A percentile compares a stretch with the other conserved stretches of the same genome.
Conservation (phyloP, 1,284 basidiomycete genomes). For the Hortiboletus rubellus region DNA sequence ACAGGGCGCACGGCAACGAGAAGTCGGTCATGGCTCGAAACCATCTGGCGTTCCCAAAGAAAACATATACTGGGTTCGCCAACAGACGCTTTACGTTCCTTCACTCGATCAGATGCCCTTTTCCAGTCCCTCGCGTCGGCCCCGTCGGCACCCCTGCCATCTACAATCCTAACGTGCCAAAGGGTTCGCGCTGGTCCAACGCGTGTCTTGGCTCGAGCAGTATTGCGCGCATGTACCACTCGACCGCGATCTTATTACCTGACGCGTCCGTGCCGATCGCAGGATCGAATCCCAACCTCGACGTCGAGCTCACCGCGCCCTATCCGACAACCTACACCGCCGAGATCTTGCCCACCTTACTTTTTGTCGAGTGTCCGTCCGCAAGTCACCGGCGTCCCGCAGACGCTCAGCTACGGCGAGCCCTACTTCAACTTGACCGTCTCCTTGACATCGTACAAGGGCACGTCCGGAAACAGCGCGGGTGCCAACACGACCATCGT, state of each 20-base stretch:
- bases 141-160: conserved; percentile 71
- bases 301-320: too few relatives aligned
- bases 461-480: too few relatives aligned
- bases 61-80: conserved; percentile 44
- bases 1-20: conserved; percentile 72
- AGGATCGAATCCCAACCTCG: too few relatives aligned
- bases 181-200: conserved; percentile 71
- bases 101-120: conserved; percentile 54
- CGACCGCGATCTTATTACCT: conserved; percentile 79
- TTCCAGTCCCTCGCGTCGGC: conserved; percentile 62
- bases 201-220: conserved; percentile 55
- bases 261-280: conserved; percentile 83
- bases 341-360: too few relatives aligned
- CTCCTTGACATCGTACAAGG: too few relatives aligned
- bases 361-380: too few relatives aligned
- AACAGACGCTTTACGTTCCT: conserved; percentile 47
- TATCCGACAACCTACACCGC: too few relatives aligned
- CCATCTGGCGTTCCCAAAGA: conserved; percentile 75
- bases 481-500: too few relatives aligned
- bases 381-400: too few relatives aligned
- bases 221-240: conserved; percentile 83
- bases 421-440: too few relatives aligned
- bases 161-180: conserved; percentile 66
- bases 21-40: conserved; percentile 81
- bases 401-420: too few relatives aligned